Percentiles rank a stretch among this genome's conserved stretches.
These are phyloP conservation scores for Flaveria bidentis DNA, from an alignment of 129 eudicot genomes.

Conservation along the genomic window DNA sequence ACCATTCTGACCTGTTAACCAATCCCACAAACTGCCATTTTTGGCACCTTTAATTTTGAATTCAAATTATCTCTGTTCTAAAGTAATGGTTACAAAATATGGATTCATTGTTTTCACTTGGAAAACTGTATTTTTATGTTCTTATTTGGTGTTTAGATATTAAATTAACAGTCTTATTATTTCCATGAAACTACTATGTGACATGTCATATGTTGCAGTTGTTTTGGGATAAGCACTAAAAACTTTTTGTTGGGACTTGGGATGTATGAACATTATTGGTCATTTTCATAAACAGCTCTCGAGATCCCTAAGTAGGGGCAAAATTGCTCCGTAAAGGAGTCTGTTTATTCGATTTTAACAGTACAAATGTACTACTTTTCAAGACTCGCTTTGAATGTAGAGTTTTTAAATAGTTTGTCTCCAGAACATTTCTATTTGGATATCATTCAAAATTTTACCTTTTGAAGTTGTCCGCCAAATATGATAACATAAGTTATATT, in stretches of 20 bases:
- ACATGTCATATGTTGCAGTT: background rate
- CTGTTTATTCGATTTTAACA: background rate
- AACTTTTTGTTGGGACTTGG: background rate
- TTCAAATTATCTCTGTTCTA: background rate
- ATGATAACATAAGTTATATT: background rate
- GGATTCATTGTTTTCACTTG: background rate
- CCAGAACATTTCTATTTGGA: background rate
- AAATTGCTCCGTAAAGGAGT: conserved; percentile 1
- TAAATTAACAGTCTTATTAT: background rate
- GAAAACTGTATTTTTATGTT: background rate
- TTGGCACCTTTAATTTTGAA: background rate
- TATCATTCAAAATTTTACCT: background rate
- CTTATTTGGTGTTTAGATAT: background rate
- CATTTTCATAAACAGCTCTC: background rate
- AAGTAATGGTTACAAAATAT: background rate
- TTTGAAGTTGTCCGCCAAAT: background rate
- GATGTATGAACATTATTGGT: background rate
- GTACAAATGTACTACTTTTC: background rate
- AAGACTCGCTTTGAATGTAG: background rate
- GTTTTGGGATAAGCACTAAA: background rate
- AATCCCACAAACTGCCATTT: background rate
- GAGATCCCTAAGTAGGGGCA: background rate
- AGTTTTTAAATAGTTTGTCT: background rate
- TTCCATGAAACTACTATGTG: conserved; percentile 10
- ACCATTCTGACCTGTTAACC: background rate